Base-by-base conservation (phyloP, 1,284 basidiomycete genomes). In the Fomitopsis schrenkii region DNA sequence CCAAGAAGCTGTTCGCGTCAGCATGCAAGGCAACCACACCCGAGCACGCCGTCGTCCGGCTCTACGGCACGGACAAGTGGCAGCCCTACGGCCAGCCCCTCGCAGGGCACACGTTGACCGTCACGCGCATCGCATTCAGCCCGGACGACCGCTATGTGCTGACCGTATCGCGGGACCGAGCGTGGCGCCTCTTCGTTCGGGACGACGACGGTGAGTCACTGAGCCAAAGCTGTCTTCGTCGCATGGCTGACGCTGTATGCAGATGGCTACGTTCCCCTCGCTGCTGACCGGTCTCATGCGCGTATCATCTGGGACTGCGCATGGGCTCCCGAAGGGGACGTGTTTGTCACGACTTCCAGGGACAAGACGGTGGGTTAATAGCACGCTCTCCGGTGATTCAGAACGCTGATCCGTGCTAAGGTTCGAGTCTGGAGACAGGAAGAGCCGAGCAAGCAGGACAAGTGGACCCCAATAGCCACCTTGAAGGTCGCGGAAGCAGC, bases 271-370 rank as follows among this genome's bases (percentile, higher is more conserved):
- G 66, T 77, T 15, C 83, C 88, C 0, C 67, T 88, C 14, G 83
- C 85, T 5, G 82, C 85, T 9, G 87, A 95, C 65, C 95, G 93
- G 73, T 88, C 94, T 0, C 97, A 99, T 75, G 83, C 86, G 0
- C 85, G 97, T 36, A 98, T 99, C 70, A 91, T 99, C 44, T 97
- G 97, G 93, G 97, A 99, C 73, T 93, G 90, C 68, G 85, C 87
- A 26, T 99, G 95, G 94, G 80, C 88, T 1, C 69, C 73, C 1
- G 87, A 91, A 66, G 85, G 85, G 5, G 82, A 87, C 62, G 68
- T 88, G 6, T 99, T 99, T 72, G 95, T 87, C 1, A 99, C 97
- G 1, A 96, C 94, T 1, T 96, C 95, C 5, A 83, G 97, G 52
- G 97, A 99, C 75, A 98, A 97, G 78, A 94, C 90, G n/a, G 95